A percentile compares a stretch with the other conserved stretches of the same genome.
Evolutionary conservation across 78 protist genomes (phyloP).

Genomic region (Dictyostelium intermedium): DNA sequence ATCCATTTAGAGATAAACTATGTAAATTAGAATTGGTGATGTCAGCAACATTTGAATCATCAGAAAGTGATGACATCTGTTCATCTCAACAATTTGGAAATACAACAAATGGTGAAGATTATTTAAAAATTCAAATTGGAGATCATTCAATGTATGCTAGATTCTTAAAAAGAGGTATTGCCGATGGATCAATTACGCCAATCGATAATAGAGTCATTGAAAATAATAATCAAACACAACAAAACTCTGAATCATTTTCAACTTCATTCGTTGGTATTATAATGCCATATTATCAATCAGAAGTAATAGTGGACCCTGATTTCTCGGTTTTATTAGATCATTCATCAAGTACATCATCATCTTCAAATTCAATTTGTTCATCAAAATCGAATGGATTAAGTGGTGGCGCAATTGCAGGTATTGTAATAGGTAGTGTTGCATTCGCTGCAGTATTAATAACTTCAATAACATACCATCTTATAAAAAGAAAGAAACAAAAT

Average conservation of each 20-base stretch:
- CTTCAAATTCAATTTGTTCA: not conserved
- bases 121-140: slow-evolving; percentile 8
- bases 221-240: not conserved
- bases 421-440: not conserved
- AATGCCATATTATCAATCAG: not conserved
- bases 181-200: not conserved
- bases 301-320: not conserved
- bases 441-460: not conserved
- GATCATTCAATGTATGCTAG: not conserved
- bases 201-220: not conserved
- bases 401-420: not conserved
- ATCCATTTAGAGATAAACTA: not conserved
- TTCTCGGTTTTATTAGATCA: not conserved
- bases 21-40: not conserved
- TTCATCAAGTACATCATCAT: not conserved
- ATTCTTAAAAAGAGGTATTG: not conserved
- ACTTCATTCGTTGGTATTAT: not conserved
- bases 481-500: no score
- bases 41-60: not conserved
- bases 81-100: not conserved
- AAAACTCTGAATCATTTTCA: not conserved
- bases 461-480: no score
- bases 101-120: not conserved
- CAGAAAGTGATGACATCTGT: not conserved
- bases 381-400: not conserved